These are phyloP conservation scores for Mucor ambiguus DNA, from an alignment of 371 early-diverging fungal genomes.

Conservation along the genomic window DNA sequence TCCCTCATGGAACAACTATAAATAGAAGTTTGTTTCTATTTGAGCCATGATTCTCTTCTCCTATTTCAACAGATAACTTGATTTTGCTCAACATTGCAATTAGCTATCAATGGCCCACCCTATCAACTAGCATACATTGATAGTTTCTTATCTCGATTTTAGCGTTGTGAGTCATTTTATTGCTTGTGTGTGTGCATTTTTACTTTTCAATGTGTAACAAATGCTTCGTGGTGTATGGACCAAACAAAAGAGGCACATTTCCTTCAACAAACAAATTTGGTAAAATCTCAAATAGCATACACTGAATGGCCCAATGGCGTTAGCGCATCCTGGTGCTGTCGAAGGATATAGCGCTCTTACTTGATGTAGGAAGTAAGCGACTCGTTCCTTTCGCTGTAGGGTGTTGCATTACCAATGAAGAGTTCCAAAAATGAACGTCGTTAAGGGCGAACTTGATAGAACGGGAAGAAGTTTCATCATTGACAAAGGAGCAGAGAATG, in stretches of 20 bases:
- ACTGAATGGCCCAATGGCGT: not conserved
- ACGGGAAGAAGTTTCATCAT: no score
- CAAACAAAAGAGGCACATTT: slow-evolving; percentile 8
- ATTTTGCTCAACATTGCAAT: not conserved
- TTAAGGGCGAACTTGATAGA: not conserved
- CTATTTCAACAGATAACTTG: not conserved
- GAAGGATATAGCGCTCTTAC: not conserved
- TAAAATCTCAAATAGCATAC: not conserved
- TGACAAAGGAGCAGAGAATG: no score
- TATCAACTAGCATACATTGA: not conserved
- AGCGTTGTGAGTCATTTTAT: not conserved
- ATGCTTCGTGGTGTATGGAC: not conserved
- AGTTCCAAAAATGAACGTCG: not conserved
- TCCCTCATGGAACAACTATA: not conserved
- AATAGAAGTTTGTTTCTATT: not conserved
- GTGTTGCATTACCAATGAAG: not conserved
- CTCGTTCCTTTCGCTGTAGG: not conserved
- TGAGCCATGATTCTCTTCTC: not conserved
- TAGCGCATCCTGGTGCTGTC: not conserved
- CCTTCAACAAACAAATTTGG: slow-evolving; percentile 1
- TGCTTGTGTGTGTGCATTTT: not conserved
- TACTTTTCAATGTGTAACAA: slow-evolving; percentile 1
- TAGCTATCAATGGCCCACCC: not conserved
- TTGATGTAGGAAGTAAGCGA: not conserved
- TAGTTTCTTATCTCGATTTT: not conserved